A percentile compares a stretch with the other conserved stretches of the same genome.
phyloP scores from a whole-genome alignment of 352 stramenopile species.

The Pythium oligandrum region DNA sequence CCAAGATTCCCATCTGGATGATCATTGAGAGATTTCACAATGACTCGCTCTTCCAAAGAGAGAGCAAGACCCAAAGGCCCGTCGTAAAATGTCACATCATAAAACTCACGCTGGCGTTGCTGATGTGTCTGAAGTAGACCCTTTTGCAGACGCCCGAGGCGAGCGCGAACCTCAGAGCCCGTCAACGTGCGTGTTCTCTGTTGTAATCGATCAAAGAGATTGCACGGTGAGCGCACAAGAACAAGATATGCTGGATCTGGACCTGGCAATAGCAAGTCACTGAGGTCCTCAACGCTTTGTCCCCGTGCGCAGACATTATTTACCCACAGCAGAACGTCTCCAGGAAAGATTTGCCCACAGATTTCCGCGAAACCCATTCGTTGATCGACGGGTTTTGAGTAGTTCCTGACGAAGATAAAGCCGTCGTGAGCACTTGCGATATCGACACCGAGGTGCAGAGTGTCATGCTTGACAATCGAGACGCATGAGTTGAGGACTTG shows the following conservation, averaged over 20 bases:
- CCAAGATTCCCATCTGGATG: conserved; percentile 52
- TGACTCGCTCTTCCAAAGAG: conserved; percentile 60
- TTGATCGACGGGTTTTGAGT: conserved; percentile 1
- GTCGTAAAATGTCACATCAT: conserved; percentile 63
- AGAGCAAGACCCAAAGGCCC: conserved; percentile 72
- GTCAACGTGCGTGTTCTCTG: too few species aligned
- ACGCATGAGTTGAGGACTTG: conserved; percentile 52
- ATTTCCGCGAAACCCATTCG: conserved; percentile 47
- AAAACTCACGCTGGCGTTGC: conserved; percentile 10
- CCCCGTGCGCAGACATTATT: conserved; percentile 24
- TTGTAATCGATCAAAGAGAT: too few species aligned
- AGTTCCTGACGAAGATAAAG: conserved; percentile 13
- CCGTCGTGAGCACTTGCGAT: conserved; percentile 18
- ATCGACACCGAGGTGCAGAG: conserved; percentile 32
- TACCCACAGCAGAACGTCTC: conserved; percentile 58
- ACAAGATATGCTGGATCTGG: conserved; percentile 3
- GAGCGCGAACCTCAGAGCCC: too few species aligned
- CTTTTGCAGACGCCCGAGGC: too few species aligned
- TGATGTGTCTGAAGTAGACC: background rate
- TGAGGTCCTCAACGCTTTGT: conserved; percentile 33
- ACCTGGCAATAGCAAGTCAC: conserved; percentile 20
- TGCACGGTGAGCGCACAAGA: conserved; percentile 11
- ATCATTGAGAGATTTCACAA: conserved; percentile 80
- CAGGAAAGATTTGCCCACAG: conserved; percentile 57
- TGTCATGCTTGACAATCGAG: conserved; percentile 56